Evolutionary conservation across 257 asterid genomes (phyloP).

Genomic region (Hygrophila difformis): DNA sequence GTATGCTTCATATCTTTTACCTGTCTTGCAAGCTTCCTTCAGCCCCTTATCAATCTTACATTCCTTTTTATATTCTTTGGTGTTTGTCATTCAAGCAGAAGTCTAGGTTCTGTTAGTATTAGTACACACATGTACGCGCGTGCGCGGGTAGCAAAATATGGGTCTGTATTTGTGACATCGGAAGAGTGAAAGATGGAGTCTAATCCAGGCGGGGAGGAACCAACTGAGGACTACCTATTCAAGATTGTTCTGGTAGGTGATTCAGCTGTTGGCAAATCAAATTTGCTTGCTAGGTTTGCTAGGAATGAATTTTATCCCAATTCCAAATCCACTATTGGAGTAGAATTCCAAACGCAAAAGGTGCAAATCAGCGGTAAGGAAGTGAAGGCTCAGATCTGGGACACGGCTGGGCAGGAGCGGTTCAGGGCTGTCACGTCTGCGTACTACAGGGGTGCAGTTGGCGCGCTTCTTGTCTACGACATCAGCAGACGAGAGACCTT

Average conservation of each 20-base stretch:
- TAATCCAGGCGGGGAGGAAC: constrained; percentile 38
- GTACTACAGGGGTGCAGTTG: constrained; percentile 88
- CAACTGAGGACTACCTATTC: constrained; percentile 61
- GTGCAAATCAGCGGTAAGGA: constrained; percentile 68
- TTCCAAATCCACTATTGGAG: constrained; percentile 88
- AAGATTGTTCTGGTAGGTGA: constrained; percentile 67
- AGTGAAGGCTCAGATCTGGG: constrained; percentile 91
- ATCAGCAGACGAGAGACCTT: constrained; percentile 74
- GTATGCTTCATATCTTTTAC: constrained; percentile 15
- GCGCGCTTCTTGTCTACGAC: constrained; percentile 83
- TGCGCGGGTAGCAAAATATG: constrained; percentile 25
- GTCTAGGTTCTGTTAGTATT: too few species aligned
- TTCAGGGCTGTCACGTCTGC: constrained; percentile 92
- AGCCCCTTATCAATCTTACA: constrained; percentile 3
- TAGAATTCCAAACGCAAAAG: constrained; percentile 83
- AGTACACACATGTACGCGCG: constrained; percentile 4
- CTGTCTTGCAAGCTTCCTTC: constrained; percentile 32
- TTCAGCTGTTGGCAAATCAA: constrained; percentile 90
- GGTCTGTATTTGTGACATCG: constrained; percentile 17
- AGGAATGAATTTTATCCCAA: constrained; percentile 71
- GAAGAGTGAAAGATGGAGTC: constrained; percentile 49
- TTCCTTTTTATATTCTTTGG: constrained; percentile 7
- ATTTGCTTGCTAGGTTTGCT: constrained; percentile 82
- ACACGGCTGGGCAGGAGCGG: constrained; percentile 91
- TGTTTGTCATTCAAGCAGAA: constrained; percentile 2